These are phyloP conservation scores for Rehmannia glutinosa DNA, from an alignment of 257 asterid genomes.

Conservation along the genomic window DNA sequence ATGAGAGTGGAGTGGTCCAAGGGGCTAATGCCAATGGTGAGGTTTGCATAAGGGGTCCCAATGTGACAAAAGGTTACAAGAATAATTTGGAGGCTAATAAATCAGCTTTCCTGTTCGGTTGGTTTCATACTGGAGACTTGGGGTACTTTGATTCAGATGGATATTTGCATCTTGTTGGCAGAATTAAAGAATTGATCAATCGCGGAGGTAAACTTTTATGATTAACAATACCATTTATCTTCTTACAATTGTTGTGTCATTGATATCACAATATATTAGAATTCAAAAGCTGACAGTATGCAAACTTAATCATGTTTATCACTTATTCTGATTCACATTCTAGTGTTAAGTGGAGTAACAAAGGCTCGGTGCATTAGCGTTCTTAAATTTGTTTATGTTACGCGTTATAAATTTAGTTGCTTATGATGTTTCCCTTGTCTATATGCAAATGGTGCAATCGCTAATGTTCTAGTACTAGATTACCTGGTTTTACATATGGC, in stretches of 20 bases:
- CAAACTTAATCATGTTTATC: neutral
- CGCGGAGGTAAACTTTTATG: slow-evolving; percentile 71
- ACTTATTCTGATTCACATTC: neutral
- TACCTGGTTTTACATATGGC: too few species aligned
- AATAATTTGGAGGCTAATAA: slow-evolving; percentile 78
- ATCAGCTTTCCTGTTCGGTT: slow-evolving; percentile 71
- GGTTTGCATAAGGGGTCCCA: slow-evolving; percentile 86
- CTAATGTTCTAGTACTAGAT: neutral
- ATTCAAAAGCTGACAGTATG: neutral
- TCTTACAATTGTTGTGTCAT: neutral
- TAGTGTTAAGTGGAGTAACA: neutral
- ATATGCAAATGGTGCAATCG: too few species aligned
- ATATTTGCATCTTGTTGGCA: slow-evolving; percentile 85
- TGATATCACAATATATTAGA: neutral
- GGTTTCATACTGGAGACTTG: slow-evolving; percentile 90
- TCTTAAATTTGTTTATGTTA: neutral
- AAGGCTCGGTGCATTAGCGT: too few species aligned
- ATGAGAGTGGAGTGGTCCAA: slow-evolving; percentile 56
- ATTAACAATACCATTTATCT: neutral
- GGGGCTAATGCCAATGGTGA: slow-evolving; percentile 63
- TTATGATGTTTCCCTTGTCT: neutral
- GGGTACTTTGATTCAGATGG: slow-evolving; percentile 80
- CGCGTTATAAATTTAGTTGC: neutral
- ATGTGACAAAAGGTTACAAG: slow-evolving; percentile 84
- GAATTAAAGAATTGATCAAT: slow-evolving; percentile 86